Evolutionary conservation across 2,329 filamentous ascomycete species (phyloP).

Genomic region (Aureobasidium namibiae): DNA sequence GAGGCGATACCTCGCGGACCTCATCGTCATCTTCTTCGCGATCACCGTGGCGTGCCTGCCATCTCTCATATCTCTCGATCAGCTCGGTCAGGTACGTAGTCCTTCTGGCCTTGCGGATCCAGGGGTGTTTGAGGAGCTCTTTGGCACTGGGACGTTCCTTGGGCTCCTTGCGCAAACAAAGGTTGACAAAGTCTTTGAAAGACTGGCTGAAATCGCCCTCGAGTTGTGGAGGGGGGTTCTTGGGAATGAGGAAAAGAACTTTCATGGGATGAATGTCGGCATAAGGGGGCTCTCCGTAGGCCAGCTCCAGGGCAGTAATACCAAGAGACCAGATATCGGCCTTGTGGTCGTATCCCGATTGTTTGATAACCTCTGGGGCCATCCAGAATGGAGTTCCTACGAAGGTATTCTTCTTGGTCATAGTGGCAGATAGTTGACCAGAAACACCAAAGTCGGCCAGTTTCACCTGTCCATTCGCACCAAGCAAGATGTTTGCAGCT

Average conservation of each 20-base stretch:
- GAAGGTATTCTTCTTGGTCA: constrained; percentile 99
- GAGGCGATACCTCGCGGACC: constrained; percentile 42
- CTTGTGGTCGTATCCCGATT: constrained; percentile 96
- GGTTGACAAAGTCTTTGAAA: constrained; percentile 44
- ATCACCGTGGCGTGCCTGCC: constrained; percentile 72
- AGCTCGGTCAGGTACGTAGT: constrained; percentile 94
- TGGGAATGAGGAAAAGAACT: constrained; percentile 90
- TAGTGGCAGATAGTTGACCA: constrained; percentile 89
- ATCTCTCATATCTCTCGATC: constrained; percentile 83
- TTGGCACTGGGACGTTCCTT: constrained; percentile 78
- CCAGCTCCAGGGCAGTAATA: constrained; percentile 86
- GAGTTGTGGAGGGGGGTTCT: constrained; percentile 71
- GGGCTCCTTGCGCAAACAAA: constrained; percentile 82
- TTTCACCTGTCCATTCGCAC: constrained; percentile 90
- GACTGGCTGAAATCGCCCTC: constrained; percentile 37
- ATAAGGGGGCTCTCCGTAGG: constrained; percentile 87
- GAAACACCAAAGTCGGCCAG: constrained; percentile 96
- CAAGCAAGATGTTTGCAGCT: constrained; percentile 90
- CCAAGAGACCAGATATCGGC: constrained; percentile 96
- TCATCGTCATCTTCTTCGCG: constrained; percentile 56
- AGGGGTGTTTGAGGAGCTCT: constrained; percentile 81
- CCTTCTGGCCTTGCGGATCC: constrained; percentile 85
- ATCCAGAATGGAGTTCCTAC: constrained; percentile 99
- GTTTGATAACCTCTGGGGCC: constrained; percentile 97
- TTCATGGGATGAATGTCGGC: constrained; percentile 98